Evolutionary conservation across 148 eudicot species (phyloP), one percentile per base, ranked within the genome.

Genomic region (Amaranthus hypochondriacus): DNA sequence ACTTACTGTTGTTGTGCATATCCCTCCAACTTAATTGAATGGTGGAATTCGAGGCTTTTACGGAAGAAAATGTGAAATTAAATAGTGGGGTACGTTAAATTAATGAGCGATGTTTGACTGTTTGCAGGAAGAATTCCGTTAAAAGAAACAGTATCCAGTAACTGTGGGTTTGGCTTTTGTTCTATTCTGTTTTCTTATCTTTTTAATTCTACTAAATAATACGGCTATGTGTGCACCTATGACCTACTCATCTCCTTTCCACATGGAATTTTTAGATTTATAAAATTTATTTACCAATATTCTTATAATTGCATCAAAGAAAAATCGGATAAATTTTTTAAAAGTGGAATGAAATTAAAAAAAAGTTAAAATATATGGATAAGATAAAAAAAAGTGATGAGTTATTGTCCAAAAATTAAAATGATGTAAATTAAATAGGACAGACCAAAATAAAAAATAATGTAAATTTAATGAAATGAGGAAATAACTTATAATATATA

Each of bases 141-240:
- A 50, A 66, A 75, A 64, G 78, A 61, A 79, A 79, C 78, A 79
- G 61, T 52, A 39, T 13, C 75, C 82, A 49, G 51, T 46, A 70
- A 75, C 66, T 70, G 54, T 75, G 78, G 75, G 56, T 62, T 62
- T 79, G 50, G 53, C 70, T 75, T 79, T 49, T 53, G 61, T 60
- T 74, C 5, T 46, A 64, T 66, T 68, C 65, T 56, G 42, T 67
- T 39, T 48, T 50, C 42, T 51, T 7, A 15, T 9, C 4, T n/a
- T 49, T 44, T 50, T 68, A 21, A 67, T 15, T n/a, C 12, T 0
- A 9, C 15, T 15, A 18, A 55, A 54, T 49, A 39, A 69, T 69
- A 69, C 6, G 28, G 61, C 39, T 69, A 54, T 43, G 13, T 69
- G 55, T 69, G 72, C 6, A 14, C 55, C 69, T 28, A 28, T 28